These are phyloP conservation scores for Colletotrichum sp. DNA, from an alignment of 2,329 filamentous ascomycete genomes.

Conservation along the genomic window DNA sequence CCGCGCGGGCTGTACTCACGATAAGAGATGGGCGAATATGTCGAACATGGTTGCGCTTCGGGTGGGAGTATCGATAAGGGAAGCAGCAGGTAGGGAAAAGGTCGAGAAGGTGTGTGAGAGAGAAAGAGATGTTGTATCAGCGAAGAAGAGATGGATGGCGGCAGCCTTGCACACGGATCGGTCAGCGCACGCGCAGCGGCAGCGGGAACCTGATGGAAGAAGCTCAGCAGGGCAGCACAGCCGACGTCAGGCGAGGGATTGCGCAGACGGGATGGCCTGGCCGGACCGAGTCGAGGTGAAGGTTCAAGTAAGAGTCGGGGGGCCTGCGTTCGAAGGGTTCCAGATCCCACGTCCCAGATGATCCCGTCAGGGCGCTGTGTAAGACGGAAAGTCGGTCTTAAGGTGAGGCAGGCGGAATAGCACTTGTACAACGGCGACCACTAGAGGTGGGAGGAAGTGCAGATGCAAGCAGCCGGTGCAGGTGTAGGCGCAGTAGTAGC, in stretches of 20 bases:
- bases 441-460: neutral
- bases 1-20: constrained; percentile 58
- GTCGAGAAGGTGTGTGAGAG: neutral
- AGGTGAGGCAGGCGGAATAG: neutral
- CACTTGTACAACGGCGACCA: neutral
- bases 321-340: neutral
- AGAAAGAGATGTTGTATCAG: neutral
- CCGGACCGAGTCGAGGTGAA: neutral
- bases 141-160: neutral
- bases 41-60: constrained; percentile 68
- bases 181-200: constrained; percentile 3
- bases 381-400: neutral
- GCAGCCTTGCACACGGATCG: constrained; percentile 10
- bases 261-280: neutral
- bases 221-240: neutral
- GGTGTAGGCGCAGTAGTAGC: neutral
- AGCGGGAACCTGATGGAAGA: neutral
- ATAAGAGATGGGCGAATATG: constrained; percentile 77
- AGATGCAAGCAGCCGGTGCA: neutral
- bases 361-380: neutral
- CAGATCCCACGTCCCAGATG: neutral
- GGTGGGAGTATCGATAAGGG: neutral
- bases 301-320: neutral
- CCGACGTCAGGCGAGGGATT: neutral
- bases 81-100: neutral